phyloP scores from a whole-genome alignment of 148 eudicot genomes.

The Camellia granthamiana region DNA sequence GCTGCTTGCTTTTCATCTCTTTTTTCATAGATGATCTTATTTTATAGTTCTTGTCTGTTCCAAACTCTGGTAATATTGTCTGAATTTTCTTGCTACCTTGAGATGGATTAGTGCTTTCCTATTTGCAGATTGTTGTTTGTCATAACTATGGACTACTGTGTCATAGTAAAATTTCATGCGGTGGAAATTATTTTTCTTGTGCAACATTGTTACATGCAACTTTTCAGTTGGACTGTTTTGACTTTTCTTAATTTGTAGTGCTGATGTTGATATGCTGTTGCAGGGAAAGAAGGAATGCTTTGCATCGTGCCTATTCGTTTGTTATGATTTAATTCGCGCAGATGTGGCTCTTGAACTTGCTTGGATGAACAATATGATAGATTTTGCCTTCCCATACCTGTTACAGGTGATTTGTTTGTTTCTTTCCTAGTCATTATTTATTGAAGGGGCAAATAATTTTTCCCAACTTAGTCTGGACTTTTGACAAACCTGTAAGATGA shows the following conservation, averaged over 20 bases:
- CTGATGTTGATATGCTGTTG: conserved; percentile 24
- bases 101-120: not conserved
- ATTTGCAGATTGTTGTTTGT: not conserved
- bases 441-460: not conserved
- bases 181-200: not conserved
- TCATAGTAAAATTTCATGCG: not conserved
- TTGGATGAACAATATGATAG: conserved; percentile 97
- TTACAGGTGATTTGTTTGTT: conserved; percentile 57
- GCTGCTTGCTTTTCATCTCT: not conserved
- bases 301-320: conserved; percentile 94
- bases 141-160: not conserved
- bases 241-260: not conserved
- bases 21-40: not conserved
- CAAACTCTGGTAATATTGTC: not conserved
- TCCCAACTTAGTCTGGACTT: conserved; percentile 3
- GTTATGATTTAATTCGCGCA: conserved; percentile 77
- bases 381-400: conserved; percentile 96
- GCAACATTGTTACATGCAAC: not conserved
- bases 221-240: not conserved
- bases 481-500: not conserved
- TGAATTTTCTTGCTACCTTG: not conserved
- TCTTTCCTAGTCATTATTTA: not conserved
- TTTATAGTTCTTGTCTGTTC: not conserved
- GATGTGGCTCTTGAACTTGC: conserved; percentile 95
- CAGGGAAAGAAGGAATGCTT: conserved; percentile 99